These are phyloP conservation scores for Russula brevipes DNA, from an alignment of 768 basidiomycete genomes.

Conservation along the genomic window DNA sequence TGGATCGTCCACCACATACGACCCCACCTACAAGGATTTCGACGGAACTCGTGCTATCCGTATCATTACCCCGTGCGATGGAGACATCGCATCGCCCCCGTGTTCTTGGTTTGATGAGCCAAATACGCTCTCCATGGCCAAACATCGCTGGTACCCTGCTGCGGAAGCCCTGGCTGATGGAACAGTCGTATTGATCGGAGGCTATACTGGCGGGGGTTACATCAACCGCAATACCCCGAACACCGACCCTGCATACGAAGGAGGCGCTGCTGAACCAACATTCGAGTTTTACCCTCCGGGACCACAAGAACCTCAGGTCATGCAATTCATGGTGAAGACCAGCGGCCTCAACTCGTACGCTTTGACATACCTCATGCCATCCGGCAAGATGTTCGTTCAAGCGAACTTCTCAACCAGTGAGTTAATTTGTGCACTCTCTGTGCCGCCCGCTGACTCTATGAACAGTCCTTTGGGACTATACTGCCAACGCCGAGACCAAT, in stretches of 20 bases:
- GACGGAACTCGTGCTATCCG: constrained; percentile 79
- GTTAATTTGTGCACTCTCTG: constrained; percentile 28
- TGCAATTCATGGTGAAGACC: constrained; percentile 64
- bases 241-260: constrained; percentile 53
- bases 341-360: constrained; percentile 77
- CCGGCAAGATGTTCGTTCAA: constrained; percentile 64
- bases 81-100: constrained; percentile 39
- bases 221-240: constrained; percentile 74
- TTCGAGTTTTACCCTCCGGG: constrained; percentile 77
- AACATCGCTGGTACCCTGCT: constrained; percentile 70
- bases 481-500: constrained; percentile 36
- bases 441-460: constrained; percentile 14
- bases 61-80: constrained; percentile 69
- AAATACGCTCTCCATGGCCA: constrained; percentile 57
- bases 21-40: constrained; percentile 67
- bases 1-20: constrained; percentile 43
- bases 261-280: constrained; percentile 72
- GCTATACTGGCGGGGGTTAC: constrained; percentile 73
- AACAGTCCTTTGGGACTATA: constrained; percentile 48
- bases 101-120: constrained; percentile 77
- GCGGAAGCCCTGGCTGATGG: constrained; percentile 75
- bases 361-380: constrained; percentile 66
- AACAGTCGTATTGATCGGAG: constrained; percentile 72
- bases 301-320: constrained; percentile 42
- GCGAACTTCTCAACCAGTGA: constrained; percentile 40